Percentiles rank a stretch among this genome's conserved stretches.
phyloP scores from a whole-genome alignment of 345 rosid genomes.

The Brassica incana region DNA sequence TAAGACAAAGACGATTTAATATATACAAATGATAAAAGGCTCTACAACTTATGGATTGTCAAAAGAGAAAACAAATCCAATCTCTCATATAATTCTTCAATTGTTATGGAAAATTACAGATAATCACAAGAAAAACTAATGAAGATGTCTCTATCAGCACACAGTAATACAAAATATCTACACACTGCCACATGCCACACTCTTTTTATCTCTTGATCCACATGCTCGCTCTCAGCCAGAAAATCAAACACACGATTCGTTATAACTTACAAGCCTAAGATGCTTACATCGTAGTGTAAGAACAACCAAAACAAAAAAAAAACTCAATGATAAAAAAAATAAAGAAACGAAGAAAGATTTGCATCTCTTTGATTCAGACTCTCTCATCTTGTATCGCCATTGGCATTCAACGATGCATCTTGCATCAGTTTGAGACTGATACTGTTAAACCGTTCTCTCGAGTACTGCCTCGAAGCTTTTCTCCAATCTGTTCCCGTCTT shows the following conservation, averaged over 20 bases:
- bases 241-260: not conserved
- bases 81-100: not conserved
- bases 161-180: not conserved
- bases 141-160: not conserved
- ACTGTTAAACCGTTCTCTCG: not conserved
- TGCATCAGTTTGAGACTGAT: not conserved
- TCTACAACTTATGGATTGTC: not conserved
- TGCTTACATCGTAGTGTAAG: not conserved
- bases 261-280: not conserved
- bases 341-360: not conserved
- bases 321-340: not conserved
- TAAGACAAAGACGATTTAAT: not conserved
- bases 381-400: not conserved
- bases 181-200: not conserved
- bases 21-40: not conserved
- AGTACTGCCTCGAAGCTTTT: not conserved
- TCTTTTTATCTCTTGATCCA: not conserved
- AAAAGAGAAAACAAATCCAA: not conserved
- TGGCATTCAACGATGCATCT: not conserved
- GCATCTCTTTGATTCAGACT: not conserved
- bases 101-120: not conserved
- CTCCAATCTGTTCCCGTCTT: not conserved
- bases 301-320: not conserved
- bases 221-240: not conserved
- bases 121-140: not conserved